Base-by-base conservation (phyloP, 805 yeast genomes). In the Metschnikowia chrysomelidarum region DNA sequence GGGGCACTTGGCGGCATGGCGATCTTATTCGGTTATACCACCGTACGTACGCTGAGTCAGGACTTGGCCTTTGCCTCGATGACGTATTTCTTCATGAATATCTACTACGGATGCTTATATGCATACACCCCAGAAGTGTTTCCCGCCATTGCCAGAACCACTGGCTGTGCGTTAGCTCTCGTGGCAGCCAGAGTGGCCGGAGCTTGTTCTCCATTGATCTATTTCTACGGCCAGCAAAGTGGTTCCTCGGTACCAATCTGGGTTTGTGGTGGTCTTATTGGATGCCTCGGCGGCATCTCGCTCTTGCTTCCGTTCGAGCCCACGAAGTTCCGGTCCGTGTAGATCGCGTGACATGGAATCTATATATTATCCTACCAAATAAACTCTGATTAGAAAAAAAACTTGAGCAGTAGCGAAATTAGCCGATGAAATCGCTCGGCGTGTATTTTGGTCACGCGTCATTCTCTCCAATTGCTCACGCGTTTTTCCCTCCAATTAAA, bases 81-180 rank as follows among this genome's bases (percentile, higher is more conserved):
- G 24, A 51, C 51, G 8, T 51, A 41, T 24, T 33, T 47, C n/a
- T 34, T 51, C 22, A 35, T 48, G 29, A 48, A 51, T 42, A 47
- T 51, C 23, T 51, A 51, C 42, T 62, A 53, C 36, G 59, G 61
- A 2, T 54, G 52, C 21, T 44, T 62, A 30, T 62, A 60, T 40
- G 66, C 63, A 4, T 62, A 56, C 32, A 49, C 64, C 7, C 67
- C 67, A 1, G 67, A 60, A 36, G 61, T 60, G 12, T 49, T 62
- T 47, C 67, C 67, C 1, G 50, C 64, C 4, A 43, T 51, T 7
- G 65, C 64, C 5, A 45, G 69, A 44, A 63, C 59, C 23, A 62
- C 67, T 2, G 67, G 67, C 6, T 56, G 60, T 44, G 62, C 62
- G 22, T 48, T 61, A 32, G 57, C 61, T 24, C 43, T 62, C 34